Evolutionary conservation across 208 protist species (phyloP), one percentile per base, ranked within the genome.

Genomic region (Leishmania arabica): DNA sequence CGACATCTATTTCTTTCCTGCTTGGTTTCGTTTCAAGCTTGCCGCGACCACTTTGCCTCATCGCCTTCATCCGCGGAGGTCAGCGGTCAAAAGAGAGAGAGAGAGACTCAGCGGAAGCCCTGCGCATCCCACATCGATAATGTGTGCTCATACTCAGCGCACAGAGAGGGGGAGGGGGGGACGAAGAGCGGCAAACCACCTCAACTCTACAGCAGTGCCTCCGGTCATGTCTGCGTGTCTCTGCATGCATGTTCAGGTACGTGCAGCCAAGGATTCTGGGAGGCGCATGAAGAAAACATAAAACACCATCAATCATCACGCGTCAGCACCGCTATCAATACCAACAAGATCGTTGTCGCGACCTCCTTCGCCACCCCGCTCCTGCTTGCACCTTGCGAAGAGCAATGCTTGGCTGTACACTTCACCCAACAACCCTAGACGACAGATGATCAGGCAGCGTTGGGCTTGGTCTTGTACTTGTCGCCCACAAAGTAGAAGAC

Each of bases 401-500:
- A 51, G 13, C 62, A 51, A 13, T 21, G 27, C 45, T 31, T 53
- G 27, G 8, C 69, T 73, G 69, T 51, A 54, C 69, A 73, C 69
- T 17, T 34, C 19, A 34, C 42, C 27, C 42, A 54, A 34, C 45
- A n/a, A 54, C 34, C 45, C 45, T 31, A 1, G 45, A 51, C 13
- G 27, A 27, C 47, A 58, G 51, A 24, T 27, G 72, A 31, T 76
- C 72, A 76, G 19, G 17, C 34, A 7, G 51, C 11, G 19, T 31
- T 37, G 21, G 49, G 21, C 27, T 56, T 68, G 54, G 75, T 2
- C 58, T 85, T 91, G 81, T 93, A 96, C 88, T 97, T 97, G 54
- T 95, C 82, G 1, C 93, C 95, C 31, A 97, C 68, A 78, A 96
- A 97, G 87, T 95, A 96, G 73, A 96, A 97, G 15, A 96, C 91